Conservation (phyloP, 176 grass and related monocot species). For the Zoysia pacifica region DNA sequence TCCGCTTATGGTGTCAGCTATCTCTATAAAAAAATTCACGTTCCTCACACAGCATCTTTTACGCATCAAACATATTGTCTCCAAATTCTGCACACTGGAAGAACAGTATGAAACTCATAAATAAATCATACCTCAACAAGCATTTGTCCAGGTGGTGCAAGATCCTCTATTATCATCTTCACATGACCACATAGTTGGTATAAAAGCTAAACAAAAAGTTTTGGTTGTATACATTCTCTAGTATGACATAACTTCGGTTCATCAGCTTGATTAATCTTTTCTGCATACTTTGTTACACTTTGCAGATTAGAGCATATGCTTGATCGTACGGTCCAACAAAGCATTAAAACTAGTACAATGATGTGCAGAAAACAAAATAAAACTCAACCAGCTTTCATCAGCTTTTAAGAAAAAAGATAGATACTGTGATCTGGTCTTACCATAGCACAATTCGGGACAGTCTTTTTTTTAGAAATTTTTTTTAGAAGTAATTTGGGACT, state of each 20-base stretch:
- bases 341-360: slow-evolving; percentile 98
- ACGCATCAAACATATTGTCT: slow-evolving; percentile 5
- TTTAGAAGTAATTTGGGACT: slow-evolving; percentile 55
- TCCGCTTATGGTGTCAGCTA: slow-evolving; percentile 89
- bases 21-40: slow-evolving; percentile 93
- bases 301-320: slow-evolving; percentile 98
- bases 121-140: slow-evolving; percentile 85
- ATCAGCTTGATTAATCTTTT: slow-evolving; percentile 91
- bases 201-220: slow-evolving; percentile 23
- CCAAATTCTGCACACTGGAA: slow-evolving; percentile 15
- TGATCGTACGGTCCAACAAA: slow-evolving; percentile 98
- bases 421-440: slow-evolving; percentile 37
- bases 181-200: slow-evolving; percentile 41
- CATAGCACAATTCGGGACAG: slow-evolving; percentile 55
- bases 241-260: slow-evolving; percentile 69
- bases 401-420: slow-evolving; percentile 22
- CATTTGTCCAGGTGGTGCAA: slow-evolving; percentile 86
- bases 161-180: slow-evolving; percentile 97
- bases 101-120: background rate
- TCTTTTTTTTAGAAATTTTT: too few species aligned
- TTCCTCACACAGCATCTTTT: slow-evolving; percentile 95
- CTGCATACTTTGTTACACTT: slow-evolving; percentile 96
- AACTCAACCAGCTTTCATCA: slow-evolving; percentile 16
- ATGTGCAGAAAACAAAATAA: slow-evolving; percentile 36
- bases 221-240: slow-evolving; percentile 14